Base-by-base conservation (phyloP, 2,329 filamentous ascomycete genomes). In the Cercospora sp. region DNA sequence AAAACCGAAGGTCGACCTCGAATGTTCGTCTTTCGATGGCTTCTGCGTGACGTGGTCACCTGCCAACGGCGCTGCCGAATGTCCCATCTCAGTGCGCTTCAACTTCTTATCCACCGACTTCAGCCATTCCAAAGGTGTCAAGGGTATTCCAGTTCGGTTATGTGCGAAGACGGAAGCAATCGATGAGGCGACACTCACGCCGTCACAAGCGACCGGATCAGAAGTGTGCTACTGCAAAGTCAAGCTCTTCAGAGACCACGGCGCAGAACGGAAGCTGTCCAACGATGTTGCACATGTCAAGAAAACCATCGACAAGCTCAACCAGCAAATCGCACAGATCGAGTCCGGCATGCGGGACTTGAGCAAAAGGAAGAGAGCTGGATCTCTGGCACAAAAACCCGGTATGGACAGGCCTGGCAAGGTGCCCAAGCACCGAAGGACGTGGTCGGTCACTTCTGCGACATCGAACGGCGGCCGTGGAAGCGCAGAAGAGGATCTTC, bases 91-190 rank as follows among this genome's bases (percentile, higher is more conserved):
- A 8, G 92, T 98, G 12, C 91, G 95, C 57, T 99, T 98, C 85
- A 99, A 99, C 81, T 99, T 99, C 77, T 84, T 99, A 0, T 99
- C 95, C 0, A 99, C 95, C 8, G 95, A 99, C 78, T 99, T 98
- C 78, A 98, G 94, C 79, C 95, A 98, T 77, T 98, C 95, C 9
- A 99, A 99, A 77, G 95, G 95, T 57, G 95, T 99, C 60, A 99
- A 98, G 80, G 95, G 95, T 39, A 97, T 98, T 72, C 94, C 95
- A 0, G 94, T 99, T 4, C 86, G 95, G 65, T 86, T 98, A 0
- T 98, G 94, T 79, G 89, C 94, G 13, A 98, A 98, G 80, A 98
- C 95, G 0, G 90, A 91, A 71, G 80, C 89, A 10, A 68, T 94
- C n/a, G 72, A 74, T 16, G 75, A 77, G 31, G 80, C 8, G 28